phyloP scores from a whole-genome alignment of 805 yeast species.

The Yarrowia divulgata region DNA sequence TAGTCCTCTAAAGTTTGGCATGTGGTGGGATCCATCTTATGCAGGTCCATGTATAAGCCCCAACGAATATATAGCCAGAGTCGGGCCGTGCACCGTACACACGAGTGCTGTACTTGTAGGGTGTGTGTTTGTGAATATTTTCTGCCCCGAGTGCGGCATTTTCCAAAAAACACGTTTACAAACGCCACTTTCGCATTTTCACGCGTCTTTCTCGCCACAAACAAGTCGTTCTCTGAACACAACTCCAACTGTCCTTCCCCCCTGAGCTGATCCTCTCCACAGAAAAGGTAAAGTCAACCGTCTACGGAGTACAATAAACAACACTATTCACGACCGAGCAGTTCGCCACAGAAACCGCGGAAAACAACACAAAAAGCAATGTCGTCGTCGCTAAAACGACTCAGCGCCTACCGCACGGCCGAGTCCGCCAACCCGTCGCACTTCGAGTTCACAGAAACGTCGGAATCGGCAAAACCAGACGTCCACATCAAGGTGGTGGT shows the following conservation, averaged over 20 bases:
- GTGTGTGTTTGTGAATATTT: neutral
- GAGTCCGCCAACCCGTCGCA: neutral
- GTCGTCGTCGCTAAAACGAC: constrained; percentile 29
- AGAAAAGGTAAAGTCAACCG: neutral
- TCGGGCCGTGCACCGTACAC: neutral
- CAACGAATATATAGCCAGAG: constrained; percentile 10
- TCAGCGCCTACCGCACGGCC: constrained; percentile 23
- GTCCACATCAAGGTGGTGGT: constrained; percentile 68
- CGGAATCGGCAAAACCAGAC: constrained; percentile 43
- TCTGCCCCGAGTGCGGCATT: neutral
- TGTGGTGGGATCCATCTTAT: constrained; percentile 20
- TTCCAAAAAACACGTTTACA: constrained; percentile 3
- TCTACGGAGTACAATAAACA: neutral
- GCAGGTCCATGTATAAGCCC: constrained; percentile 26
- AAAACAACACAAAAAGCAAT: neutral
- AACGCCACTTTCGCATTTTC: neutral
- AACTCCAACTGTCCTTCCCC: neutral
- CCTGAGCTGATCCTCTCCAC: constrained; percentile 5
- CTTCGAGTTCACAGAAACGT: constrained; percentile 14
- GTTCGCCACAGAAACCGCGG: too few species aligned
- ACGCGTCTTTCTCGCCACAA: too few species aligned
- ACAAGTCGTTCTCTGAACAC: too few species aligned
- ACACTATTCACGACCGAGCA: constrained; percentile 5
- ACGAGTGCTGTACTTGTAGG: neutral
- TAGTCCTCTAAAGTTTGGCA: constrained; percentile 1